phyloP scores from a whole-genome alignment of 2,329 filamentous ascomycete genomes.

The Orbilia javanica region DNA sequence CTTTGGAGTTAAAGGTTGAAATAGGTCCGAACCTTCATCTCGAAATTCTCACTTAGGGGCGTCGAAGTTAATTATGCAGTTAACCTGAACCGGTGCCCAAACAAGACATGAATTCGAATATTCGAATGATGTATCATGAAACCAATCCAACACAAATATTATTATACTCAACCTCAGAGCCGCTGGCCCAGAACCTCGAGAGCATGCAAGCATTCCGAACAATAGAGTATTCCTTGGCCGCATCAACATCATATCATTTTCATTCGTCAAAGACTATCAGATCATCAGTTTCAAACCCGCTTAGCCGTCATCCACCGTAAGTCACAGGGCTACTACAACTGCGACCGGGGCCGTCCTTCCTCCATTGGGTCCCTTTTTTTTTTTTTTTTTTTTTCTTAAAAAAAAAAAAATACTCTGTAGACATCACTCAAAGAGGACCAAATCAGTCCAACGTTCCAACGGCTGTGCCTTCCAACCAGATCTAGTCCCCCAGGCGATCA shows the following conservation, averaged over 20 bases:
- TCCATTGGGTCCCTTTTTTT: slow-evolving; percentile 1
- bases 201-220: not conserved
- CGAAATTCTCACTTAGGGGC: not conserved
- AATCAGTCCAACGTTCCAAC: slow-evolving; percentile 24
- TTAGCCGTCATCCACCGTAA: slow-evolving; percentile 4
- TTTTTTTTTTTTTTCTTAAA: no score
- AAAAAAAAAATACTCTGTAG: no score
- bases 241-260: not conserved
- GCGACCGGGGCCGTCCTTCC: not conserved
- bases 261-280: not conserved
- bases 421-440: slow-evolving; percentile 26
- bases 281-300: slow-evolving; percentile 10
- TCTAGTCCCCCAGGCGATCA: not conserved
- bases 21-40: not conserved
- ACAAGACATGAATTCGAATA: no score
- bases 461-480: slow-evolving; percentile 17
- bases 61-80: no score
- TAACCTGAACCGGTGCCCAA: not conserved
- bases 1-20: no score
- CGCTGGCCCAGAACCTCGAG: not conserved
- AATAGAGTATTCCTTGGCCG: not conserved
- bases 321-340: slow-evolving; percentile 3
- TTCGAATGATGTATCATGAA: no score
- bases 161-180: not conserved
- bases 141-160: slow-evolving; percentile 7